Percentiles rank a stretch among this genome's conserved stretches.
Evolutionary conservation across 2,329 filamentous ascomycete genomes (phyloP).

Genomic region (Corniculantispora saksenae): DNA sequence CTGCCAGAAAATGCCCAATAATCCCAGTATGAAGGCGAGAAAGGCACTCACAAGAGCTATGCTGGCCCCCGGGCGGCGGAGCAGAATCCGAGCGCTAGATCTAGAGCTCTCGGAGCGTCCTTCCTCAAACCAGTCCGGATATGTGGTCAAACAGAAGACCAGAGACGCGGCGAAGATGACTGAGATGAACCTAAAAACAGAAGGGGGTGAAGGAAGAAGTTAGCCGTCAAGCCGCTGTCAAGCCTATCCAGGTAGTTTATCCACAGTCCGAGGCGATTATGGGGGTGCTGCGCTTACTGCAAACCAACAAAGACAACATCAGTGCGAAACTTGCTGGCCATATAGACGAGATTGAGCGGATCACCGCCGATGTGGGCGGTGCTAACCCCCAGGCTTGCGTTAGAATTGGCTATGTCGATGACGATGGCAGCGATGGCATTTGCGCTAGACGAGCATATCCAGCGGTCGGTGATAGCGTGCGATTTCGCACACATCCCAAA

Average conservation of each 20-base stretch:
- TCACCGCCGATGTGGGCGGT: neutral
- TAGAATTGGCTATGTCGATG: neutral
- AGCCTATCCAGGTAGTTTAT: no score
- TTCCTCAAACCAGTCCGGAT: neutral
- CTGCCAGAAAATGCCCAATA: neutral
- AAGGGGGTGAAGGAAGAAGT: neutral
- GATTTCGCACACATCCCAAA: conserved; percentile 9
- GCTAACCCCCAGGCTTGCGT: neutral
- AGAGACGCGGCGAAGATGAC: neutral
- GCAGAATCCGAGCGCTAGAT: neutral
- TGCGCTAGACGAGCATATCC: conserved; percentile 1
- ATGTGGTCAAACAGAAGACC: neutral
- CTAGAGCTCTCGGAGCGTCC: neutral
- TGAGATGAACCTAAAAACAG: neutral
- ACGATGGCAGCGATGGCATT: neutral
- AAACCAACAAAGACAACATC: conserved; percentile 12
- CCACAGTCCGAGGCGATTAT: no score
- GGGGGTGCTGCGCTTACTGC: neutral
- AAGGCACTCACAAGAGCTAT: neutral
- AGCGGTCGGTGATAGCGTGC: neutral
- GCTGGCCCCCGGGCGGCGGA: neutral
- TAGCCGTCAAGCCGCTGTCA: neutral
- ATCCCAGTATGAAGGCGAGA: neutral
- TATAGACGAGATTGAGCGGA: conserved; percentile 11
- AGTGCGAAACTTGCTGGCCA: conserved; percentile 2